Evolutionary conservation across 2,329 filamentous ascomycete species (phyloP).

Genomic region (Rutstroemia sp.): DNA sequence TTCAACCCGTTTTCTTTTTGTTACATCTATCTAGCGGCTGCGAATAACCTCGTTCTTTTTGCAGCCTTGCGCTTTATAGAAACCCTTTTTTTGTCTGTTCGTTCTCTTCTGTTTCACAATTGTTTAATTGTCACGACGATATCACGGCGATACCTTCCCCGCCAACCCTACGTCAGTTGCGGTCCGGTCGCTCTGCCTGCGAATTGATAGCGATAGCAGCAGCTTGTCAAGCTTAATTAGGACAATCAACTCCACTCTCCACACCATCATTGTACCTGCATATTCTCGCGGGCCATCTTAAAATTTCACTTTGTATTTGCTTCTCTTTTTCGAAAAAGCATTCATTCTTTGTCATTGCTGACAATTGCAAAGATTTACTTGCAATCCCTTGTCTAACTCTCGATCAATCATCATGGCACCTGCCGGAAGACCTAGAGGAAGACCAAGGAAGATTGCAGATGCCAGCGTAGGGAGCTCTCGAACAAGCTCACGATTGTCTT

Average conservation of each 20-base stretch:
- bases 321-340: no score
- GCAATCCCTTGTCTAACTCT: neutral
- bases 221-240: no score
- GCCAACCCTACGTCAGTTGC: no score
- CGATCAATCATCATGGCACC: slow-evolving; percentile 13
- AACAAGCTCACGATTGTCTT: slow-evolving; percentile 18
- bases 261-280: neutral
- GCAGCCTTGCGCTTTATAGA: no score
- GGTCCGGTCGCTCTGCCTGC: no score
- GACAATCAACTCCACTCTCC: neutral
- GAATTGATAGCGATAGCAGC: no score
- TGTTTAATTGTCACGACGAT: no score
- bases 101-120: no score
- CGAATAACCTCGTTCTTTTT: neutral
- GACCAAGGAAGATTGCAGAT: slow-evolving; percentile 14
- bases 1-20: neutral
- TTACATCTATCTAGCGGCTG: neutral
- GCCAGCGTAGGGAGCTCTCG: slow-evolving; percentile 12
- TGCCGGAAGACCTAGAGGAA: slow-evolving; percentile 16
- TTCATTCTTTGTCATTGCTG: no score
- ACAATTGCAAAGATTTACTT: neutral
- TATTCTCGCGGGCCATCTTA: neutral
- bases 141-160: no score
- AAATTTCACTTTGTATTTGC: neutral
- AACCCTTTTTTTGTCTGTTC: no score